Evolutionary conservation across 768 basidiomycete genomes (phyloP).

Genomic region (Mycena indigotica): DNA sequence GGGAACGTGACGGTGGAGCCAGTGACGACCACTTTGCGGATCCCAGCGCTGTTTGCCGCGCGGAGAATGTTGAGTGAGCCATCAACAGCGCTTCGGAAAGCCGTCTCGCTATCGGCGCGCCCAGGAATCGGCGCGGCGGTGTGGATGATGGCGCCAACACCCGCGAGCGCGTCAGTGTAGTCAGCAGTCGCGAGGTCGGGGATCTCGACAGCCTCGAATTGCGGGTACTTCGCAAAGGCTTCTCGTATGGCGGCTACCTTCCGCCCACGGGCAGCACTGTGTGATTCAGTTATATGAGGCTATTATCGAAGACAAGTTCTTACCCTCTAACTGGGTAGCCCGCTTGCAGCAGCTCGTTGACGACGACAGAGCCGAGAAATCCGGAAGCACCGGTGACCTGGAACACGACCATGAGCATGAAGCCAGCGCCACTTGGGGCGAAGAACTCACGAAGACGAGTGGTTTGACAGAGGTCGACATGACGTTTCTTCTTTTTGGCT

Average conservation of each 20-base stretch:
- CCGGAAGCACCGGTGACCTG: constrained; percentile 10
- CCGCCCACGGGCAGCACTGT: constrained; percentile 20
- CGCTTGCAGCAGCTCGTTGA: constrained; percentile 17
- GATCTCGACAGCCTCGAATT: constrained; percentile 24
- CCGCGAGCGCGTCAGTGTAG: constrained; percentile 10
- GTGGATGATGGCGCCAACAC: constrained; percentile 5
- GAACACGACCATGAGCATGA: not conserved
- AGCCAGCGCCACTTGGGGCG: not conserved
- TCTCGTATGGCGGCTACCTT: constrained; percentile 18
- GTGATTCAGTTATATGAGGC: no score
- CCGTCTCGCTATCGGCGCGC: constrained; percentile 8
- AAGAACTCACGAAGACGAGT: constrained; percentile 10
- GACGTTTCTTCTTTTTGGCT: not conserved
- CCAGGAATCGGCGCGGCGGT: constrained; percentile 16
- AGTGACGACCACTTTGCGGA: constrained; percentile 27
- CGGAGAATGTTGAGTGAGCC: constrained; percentile 31
- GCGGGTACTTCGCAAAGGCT: constrained; percentile 16
- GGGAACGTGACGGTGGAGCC: constrained; percentile 22
- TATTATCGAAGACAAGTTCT: not conserved
- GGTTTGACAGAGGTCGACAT: constrained; percentile 17
- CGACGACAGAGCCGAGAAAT: constrained; percentile 23
- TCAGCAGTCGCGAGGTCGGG: constrained; percentile 20
- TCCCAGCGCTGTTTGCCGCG: constrained; percentile 26
- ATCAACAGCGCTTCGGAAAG: constrained; percentile 27
- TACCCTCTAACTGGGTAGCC: constrained; percentile 23